Evolutionary conservation across 2,329 filamentous ascomycete species (phyloP), one percentile per base, ranked within the genome.

Genomic region (Colletotrichum orchidophilum): DNA sequence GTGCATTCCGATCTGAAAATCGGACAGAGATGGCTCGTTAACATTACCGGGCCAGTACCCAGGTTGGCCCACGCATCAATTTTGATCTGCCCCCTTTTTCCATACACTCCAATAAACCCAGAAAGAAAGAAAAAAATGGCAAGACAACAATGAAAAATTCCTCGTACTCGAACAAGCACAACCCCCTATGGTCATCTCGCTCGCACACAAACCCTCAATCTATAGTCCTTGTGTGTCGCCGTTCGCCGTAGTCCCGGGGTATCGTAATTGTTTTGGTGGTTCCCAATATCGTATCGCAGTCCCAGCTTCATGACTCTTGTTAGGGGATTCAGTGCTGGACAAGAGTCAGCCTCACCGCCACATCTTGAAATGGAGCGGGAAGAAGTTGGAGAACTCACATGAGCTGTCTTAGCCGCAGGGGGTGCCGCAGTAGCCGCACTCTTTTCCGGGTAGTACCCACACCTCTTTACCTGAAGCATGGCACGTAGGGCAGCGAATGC

Each of bases 381-480:
- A 18, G 42, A 52, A 50, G 59, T 61, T 46, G 3, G 46, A 46
- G 54, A 57, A 69, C 65, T 72, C 66, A 72, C 65, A 65, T 61
- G 59, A 69, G 57, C 59, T 64, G 49, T 54, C 49, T 63, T 77
- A 80, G 71, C 78, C 79, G 73, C 79, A 79, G 42, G 84, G 82
- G 27, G 85, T 87, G 60, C 86, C 85, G 77, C 86, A 88, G 73
- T 85, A 83, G 35, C 83, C 83, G 75, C 87, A 89, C 61, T 80
- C 80, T 67, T 85, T 83, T 63, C 87, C 87, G 35, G 86, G 86
- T 71, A 88, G 86, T 27, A 89, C 87, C 87, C 87, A 89, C 53
- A 86, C 85, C 75, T 88, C 87, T 71, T 84, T 81, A 70, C 87
- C 87, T 55, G 81, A 79, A 52, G 79, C 76, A 61, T 82, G 81